These are phyloP conservation scores for Tritrichomonas musculus DNA, from an alignment of 208 protist species.

Conservation along the genomic window DNA sequence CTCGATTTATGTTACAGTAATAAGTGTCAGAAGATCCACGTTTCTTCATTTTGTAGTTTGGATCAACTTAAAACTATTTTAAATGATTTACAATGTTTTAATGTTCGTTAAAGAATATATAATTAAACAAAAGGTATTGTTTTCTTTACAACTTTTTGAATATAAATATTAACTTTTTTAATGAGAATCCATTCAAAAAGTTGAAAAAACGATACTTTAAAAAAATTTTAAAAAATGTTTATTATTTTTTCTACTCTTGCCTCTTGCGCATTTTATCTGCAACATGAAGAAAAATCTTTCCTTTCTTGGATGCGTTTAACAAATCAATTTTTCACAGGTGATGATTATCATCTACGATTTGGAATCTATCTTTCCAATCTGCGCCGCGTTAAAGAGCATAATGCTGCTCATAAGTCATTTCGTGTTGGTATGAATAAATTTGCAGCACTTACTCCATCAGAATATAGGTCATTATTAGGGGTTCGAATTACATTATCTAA, in stretches of 20 bases:
- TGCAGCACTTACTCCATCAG: not conserved
- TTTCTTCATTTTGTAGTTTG: too few species aligned
- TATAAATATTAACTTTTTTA: too few species aligned
- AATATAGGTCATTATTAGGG: not conserved
- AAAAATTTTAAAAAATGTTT: slow-evolving; percentile 3
- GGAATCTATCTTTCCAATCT: not conserved
- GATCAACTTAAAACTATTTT: too few species aligned
- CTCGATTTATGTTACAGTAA: too few species aligned
- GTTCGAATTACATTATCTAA: not conserved
- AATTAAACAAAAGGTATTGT: too few species aligned
- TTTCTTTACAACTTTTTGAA: too few species aligned
- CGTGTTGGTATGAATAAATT: not conserved
- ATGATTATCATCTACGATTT: not conserved
- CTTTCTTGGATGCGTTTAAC: not conserved
- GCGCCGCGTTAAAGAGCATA: not conserved
- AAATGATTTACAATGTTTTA: too few species aligned
- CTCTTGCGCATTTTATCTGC: not conserved
- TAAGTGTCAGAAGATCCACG: too few species aligned
- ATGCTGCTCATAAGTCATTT: not conserved
- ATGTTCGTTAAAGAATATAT: too few species aligned
- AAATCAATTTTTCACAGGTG: not conserved
- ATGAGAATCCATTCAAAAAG: too few species aligned
- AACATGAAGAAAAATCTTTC: not conserved
- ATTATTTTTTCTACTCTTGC: not conserved
- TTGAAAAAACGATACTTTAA: too few species aligned